Evolutionary conservation across 225 moss, liverwort and hornwort species (phyloP).

Genomic region (Polytrichum commune): DNA sequence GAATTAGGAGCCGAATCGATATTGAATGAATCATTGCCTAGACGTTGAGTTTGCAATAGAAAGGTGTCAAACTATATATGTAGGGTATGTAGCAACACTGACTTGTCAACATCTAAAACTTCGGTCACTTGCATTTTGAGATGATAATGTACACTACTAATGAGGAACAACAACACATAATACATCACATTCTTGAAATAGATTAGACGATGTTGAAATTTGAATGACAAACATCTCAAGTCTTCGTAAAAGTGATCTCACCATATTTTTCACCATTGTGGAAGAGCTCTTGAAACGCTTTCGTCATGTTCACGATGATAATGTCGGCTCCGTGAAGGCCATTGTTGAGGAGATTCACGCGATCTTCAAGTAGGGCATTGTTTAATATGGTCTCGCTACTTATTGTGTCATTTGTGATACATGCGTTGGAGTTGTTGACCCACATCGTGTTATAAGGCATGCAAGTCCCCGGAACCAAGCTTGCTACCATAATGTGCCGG

Average conservation of each 20-base stretch:
- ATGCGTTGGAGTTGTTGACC: slow-evolving; percentile 42
- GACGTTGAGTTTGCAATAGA: too few relatives aligned
- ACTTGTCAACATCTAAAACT: too few relatives aligned
- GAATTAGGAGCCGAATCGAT: too few relatives aligned
- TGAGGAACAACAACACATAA: too few relatives aligned
- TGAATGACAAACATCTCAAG: too few relatives aligned
- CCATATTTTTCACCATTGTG: slow-evolving; percentile 36
- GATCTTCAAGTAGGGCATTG: slow-evolving; percentile 29
- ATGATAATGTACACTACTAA: too few relatives aligned
- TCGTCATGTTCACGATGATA: slow-evolving; percentile 55
- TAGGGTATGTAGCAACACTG: too few relatives aligned
- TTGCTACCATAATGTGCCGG: slow-evolving; percentile 43
- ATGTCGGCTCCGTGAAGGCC: slow-evolving; percentile 24
- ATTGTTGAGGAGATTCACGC: slow-evolving; percentile 34
- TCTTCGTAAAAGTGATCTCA: slow-evolving; percentile 4
- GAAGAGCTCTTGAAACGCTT: slow-evolving; percentile 46
- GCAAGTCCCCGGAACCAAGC: slow-evolving; percentile 33
- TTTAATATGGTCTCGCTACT: slow-evolving; percentile 37
- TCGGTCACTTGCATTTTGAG: too few relatives aligned
- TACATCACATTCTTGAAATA: too few relatives aligned
- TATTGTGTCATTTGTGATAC: slow-evolving; percentile 29
- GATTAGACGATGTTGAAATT: too few relatives aligned
- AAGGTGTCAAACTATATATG: too few relatives aligned
- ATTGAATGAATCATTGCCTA: too few relatives aligned
- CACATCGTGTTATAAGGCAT: slow-evolving; percentile 46